Conservation (phyloP, 768 basidiomycete genomes). For the Pleurotus sapidus region DNA sequence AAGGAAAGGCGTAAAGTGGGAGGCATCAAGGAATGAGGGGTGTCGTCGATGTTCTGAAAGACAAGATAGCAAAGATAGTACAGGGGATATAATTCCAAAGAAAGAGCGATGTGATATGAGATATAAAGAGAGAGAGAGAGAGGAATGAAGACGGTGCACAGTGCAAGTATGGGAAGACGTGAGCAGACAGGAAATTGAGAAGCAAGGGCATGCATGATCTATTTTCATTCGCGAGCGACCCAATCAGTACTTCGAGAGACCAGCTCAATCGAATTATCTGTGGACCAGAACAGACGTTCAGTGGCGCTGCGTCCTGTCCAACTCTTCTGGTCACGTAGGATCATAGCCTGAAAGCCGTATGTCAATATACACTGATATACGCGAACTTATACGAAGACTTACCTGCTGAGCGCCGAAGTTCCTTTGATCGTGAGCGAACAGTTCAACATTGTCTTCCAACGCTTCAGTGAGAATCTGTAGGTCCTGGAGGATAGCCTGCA, state of each 20-base stretch:
- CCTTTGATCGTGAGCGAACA: conserved; percentile 91
- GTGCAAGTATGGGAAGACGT: background rate
- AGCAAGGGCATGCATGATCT: conserved; percentile 1
- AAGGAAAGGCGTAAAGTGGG: background rate
- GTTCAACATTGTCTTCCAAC: conserved; percentile 83
- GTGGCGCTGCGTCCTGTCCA: conserved; percentile 93
- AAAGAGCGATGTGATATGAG: background rate
- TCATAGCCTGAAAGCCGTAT: conserved; percentile 70
- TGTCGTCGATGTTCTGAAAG: background rate
- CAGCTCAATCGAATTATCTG: conserved; percentile 87
- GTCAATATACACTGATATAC: conserved; percentile 1
- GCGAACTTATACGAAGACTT: conserved; percentile 15
- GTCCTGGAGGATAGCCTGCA: conserved; percentile 85
- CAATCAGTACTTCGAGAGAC: conserved; percentile 84
- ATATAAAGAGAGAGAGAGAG: background rate
- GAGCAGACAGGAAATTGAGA: background rate
- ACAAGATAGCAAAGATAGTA: conserved; percentile 4
- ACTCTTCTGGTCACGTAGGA: conserved; percentile 91
- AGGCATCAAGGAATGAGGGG: background rate
- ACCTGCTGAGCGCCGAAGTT: conserved; percentile 99
- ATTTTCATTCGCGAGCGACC: conserved; percentile 65
- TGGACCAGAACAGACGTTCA: conserved; percentile 90
- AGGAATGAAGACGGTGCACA: background rate
- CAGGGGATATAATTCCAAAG: background rate
- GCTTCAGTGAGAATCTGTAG: conserved; percentile 85